phyloP scores from a whole-genome alignment of 1,284 basidiomycete genomes.

The Moniliella sp. region DNA sequence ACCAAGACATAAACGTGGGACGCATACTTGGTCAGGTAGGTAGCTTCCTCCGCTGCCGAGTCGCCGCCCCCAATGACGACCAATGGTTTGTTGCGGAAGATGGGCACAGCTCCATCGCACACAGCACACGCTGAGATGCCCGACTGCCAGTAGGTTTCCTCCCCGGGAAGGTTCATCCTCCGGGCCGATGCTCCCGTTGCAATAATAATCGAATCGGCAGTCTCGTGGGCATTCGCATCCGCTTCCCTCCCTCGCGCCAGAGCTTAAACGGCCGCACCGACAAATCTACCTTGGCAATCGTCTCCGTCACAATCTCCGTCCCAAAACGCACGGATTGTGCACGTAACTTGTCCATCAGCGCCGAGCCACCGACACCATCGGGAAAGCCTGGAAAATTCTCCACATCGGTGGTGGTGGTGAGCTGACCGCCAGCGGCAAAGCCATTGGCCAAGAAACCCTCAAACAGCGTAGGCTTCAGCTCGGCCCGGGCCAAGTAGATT shows the following conservation, averaged over 20 bases:
- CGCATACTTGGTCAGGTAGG: slow-evolving; percentile 40
- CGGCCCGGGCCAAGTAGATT: slow-evolving; percentile 86
- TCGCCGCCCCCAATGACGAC: slow-evolving; percentile 95
- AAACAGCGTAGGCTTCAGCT: slow-evolving; percentile 75
- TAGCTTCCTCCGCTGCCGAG: slow-evolving; percentile 90
- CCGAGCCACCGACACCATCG: slow-evolving; percentile 76
- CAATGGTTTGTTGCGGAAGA: slow-evolving; percentile 93
- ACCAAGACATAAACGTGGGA: slow-evolving; percentile 64
- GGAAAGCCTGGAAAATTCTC: slow-evolving; percentile 94
- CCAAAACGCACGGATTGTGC: slow-evolving; percentile 54
- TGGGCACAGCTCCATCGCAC: slow-evolving; percentile 96
- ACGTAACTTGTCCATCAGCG: slow-evolving; percentile 96
- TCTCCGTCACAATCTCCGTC: slow-evolving; percentile 84
- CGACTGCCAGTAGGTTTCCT: slow-evolving; percentile 90
- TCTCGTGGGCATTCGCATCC: slow-evolving; percentile 52
- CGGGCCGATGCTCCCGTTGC: slow-evolving; percentile 91
- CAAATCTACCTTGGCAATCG: slow-evolving; percentile 79
- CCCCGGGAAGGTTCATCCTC: slow-evolving; percentile 68
- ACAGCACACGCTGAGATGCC: slow-evolving; percentile 96
- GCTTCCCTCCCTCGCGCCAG: slow-evolving; percentile 85
- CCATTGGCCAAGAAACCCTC: slow-evolving; percentile 97
- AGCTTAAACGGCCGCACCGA: slow-evolving; percentile 83
- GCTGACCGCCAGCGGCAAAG: slow-evolving; percentile 85
- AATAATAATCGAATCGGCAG: slow-evolving; percentile 76
- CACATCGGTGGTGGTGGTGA: slow-evolving; percentile 80